Conservation (phyloP, 768 basidiomycete genomes). For the Piloderma croceum region DNA sequence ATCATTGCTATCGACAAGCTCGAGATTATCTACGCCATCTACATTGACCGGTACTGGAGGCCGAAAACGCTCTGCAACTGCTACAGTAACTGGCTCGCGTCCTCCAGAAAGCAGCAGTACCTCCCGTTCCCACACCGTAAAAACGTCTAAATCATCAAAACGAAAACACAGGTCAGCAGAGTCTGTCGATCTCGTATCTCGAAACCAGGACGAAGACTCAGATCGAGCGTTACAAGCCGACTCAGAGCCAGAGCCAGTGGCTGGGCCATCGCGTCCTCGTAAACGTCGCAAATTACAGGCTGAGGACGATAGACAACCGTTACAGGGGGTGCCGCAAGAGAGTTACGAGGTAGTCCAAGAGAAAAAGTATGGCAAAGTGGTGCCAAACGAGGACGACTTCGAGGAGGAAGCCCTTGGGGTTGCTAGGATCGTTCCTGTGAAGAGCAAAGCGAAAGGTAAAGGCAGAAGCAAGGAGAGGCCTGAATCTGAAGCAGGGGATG, state of each 20-base stretch:
- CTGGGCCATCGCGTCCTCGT: too few species aligned
- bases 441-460: too few species aligned
- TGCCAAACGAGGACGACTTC: not conserved
- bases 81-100: not conserved
- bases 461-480: not conserved
- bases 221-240: not conserved
- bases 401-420: not conserved
- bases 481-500: conserved; percentile 6
- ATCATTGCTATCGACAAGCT: not conserved
- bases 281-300: not conserved
- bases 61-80: not conserved
- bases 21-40: too few species aligned
- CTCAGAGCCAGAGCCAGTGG: not conserved
- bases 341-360: not conserved
- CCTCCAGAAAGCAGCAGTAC: not conserved
- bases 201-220: not conserved
- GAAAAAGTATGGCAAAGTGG: not conserved
- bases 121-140: not conserved
- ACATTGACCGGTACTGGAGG: not conserved
- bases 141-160: not conserved
- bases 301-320: not conserved
- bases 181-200: not conserved
- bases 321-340: not conserved
- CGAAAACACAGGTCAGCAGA: not conserved
- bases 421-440: too few species aligned